Evolutionary conservation across 805 yeast species (phyloP).

Genomic region (Lachancea meyersii): DNA sequence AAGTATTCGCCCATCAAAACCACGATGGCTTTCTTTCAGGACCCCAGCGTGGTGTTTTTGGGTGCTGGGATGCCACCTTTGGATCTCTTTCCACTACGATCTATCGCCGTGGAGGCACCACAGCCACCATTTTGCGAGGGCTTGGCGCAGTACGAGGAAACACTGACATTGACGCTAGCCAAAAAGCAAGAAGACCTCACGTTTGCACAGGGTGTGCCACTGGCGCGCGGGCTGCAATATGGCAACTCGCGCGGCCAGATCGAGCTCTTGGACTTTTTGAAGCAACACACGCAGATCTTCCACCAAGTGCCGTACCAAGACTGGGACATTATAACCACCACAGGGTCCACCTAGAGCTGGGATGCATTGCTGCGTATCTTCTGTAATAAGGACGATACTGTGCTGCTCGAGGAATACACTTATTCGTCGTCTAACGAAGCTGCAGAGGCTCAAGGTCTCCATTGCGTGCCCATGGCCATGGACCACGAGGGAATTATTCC

Average conservation of each 20-base stretch:
- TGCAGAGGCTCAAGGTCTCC: constrained; percentile 57
- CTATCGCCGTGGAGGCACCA: constrained; percentile 49
- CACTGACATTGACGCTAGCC: constrained; percentile 12
- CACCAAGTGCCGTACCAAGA: constrained; percentile 40
- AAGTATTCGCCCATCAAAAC: constrained; percentile 59
- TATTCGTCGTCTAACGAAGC: constrained; percentile 78
- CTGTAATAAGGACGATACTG: constrained; percentile 61
- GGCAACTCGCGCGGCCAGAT: constrained; percentile 66
- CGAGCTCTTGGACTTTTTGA: constrained; percentile 49
- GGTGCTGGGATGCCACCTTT: constrained; percentile 83
- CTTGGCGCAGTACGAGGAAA: constrained; percentile 37
- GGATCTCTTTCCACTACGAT: constrained; percentile 69
- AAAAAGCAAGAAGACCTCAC: constrained; percentile 18
- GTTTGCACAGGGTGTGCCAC: constrained; percentile 42
- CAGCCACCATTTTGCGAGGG: constrained; percentile 59
- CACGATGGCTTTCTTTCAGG: constrained; percentile 57
- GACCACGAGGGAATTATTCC: constrained; percentile 71
- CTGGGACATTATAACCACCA: constrained; percentile 62
- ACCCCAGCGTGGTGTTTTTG: constrained; percentile 61
- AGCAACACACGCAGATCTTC: constrained; percentile 43
- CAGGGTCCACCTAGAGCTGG: constrained; percentile 81
- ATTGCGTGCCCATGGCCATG: constrained; percentile 59
- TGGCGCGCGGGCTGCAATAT: constrained; percentile 69
- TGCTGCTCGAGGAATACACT: constrained; percentile 67
- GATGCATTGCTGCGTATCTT: constrained; percentile 70